These are phyloP conservation scores for Thermothelomyces thermophilus DNA, from an alignment of 2,329 filamentous ascomycete genomes.

Conservation along the genomic window DNA sequence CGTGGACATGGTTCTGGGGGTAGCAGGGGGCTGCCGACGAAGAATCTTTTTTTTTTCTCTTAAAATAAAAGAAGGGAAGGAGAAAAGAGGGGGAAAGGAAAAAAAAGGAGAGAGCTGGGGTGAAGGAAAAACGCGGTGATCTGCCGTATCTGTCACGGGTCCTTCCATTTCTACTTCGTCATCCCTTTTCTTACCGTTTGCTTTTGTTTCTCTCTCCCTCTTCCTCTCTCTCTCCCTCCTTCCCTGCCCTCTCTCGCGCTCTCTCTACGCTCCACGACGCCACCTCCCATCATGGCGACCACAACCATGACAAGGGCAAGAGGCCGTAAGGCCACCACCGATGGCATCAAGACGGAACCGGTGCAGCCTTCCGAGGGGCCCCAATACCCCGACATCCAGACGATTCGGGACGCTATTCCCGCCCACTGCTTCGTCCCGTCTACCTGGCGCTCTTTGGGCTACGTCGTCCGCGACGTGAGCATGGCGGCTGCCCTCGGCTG, in stretches of 20 bases:
- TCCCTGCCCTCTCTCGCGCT: background rate
- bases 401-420: slow-evolving; percentile 49
- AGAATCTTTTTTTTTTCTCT: no score
- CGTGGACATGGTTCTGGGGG: background rate
- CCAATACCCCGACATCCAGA: slow-evolving; percentile 42
- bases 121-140: slow-evolving; percentile 6
- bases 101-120: background rate
- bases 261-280: no score
- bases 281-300: background rate
- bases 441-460: slow-evolving; percentile 44
- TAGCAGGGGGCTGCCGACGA: slow-evolving; percentile 2
- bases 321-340: slow-evolving; percentile 13
- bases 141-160: background rate
- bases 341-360: slow-evolving; percentile 13
- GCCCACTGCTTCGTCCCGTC: slow-evolving; percentile 55
- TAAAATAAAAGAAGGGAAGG: background rate
- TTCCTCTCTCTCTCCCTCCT: background rate
- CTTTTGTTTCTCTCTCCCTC: background rate
- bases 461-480: slow-evolving; percentile 50
- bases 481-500: slow-evolving; percentile 44
- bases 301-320: slow-evolving; percentile 17
- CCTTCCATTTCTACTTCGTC: background rate
- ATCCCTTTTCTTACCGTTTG: background rate
- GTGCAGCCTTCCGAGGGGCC: slow-evolving; percentile 16
- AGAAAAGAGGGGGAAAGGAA: background rate